A percentile compares a stretch with the other conserved stretches of the same genome.
phyloP scores from a whole-genome alignment of 1,284 basidiomycete genomes.

The Ganoderma sp. region DNA sequence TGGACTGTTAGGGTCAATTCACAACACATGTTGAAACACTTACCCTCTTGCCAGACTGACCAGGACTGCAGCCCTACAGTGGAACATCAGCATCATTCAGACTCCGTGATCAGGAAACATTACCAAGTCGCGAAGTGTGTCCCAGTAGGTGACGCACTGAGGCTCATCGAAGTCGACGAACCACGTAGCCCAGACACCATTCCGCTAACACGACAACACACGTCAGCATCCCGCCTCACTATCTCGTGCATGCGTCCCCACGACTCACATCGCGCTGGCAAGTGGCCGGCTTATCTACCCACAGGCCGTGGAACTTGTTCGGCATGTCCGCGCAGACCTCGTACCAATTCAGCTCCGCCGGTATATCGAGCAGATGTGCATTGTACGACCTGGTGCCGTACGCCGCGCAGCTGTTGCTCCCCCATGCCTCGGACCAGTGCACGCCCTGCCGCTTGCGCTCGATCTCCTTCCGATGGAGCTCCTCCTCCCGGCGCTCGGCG shows the following conservation, averaged over 20 bases:
- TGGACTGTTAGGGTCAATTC: neutral
- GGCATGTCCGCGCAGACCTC: conserved; percentile 32
- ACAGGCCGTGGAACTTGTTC: conserved; percentile 24
- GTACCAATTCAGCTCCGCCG: conserved; percentile 24
- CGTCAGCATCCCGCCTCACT: neutral
- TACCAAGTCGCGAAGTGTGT: conserved; percentile 24
- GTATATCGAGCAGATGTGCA: conserved; percentile 26
- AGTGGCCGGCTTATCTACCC: conserved; percentile 24
- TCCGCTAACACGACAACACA: neutral
- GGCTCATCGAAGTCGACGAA: conserved; percentile 32
- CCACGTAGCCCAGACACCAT: conserved; percentile 32
- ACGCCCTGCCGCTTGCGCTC: conserved; percentile 27
- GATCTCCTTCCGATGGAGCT: conserved; percentile 25
- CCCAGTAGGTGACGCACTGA: conserved; percentile 33
- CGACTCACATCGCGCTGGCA: conserved; percentile 27
- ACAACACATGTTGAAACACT: neutral
- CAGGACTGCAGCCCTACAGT: conserved; percentile 24
- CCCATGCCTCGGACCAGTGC: conserved; percentile 29
- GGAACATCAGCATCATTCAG: neutral
- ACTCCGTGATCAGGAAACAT: neutral
- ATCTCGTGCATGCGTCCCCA: neutral
- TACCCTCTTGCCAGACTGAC: conserved; percentile 13
- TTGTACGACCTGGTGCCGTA: conserved; percentile 31
- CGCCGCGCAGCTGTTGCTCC: conserved; percentile 22
- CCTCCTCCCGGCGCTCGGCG: conserved; percentile 16